These are phyloP conservation scores for Tylopilus plumbeoviolaceoides DNA, from an alignment of 768 basidiomycete genomes.

Conservation along the genomic window DNA sequence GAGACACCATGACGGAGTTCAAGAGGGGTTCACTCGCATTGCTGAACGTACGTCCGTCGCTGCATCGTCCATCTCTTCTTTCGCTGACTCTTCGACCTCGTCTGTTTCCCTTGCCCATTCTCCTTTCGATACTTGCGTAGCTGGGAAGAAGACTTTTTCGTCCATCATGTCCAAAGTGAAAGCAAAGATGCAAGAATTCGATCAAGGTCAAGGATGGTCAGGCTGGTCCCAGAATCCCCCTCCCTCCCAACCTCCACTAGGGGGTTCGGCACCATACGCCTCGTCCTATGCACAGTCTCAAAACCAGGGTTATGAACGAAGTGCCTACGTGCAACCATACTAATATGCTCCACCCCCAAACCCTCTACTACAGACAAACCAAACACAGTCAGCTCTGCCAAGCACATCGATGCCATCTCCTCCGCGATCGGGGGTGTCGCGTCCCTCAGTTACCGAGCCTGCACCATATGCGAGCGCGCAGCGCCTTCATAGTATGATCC, in stretches of 20 bases:
- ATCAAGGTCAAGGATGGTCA: constrained; percentile 38
- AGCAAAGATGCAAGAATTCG: constrained; percentile 80
- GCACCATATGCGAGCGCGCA: background rate
- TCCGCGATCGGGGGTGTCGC: constrained; percentile 10
- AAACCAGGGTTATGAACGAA: background rate
- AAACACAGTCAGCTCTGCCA: constrained; percentile 5
- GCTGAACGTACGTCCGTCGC: constrained; percentile 61
- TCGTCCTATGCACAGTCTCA: background rate
- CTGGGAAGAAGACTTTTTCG: constrained; percentile 76
- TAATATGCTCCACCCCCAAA: background rate
- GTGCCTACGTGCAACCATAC: background rate
- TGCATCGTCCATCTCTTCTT: background rate
- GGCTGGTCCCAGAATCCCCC: constrained; percentile 8
- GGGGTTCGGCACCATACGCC: background rate
- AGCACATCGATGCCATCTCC: constrained; percentile 1
- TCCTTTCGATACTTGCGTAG: constrained; percentile 28
- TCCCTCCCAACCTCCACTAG: background rate
- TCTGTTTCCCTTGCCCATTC: too few relatives aligned
- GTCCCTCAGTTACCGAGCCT: background rate
- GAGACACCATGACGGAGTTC: constrained; percentile 64
- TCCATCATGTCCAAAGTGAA: constrained; percentile 71
- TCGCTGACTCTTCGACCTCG: background rate
- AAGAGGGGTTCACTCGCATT: constrained; percentile 70
- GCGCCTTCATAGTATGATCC: constrained; percentile 35
- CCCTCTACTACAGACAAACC: constrained; percentile 1